Evolutionary conservation across 805 yeast genomes (phyloP).

Genomic region (Wickerhamiella kurtzmanii): DNA sequence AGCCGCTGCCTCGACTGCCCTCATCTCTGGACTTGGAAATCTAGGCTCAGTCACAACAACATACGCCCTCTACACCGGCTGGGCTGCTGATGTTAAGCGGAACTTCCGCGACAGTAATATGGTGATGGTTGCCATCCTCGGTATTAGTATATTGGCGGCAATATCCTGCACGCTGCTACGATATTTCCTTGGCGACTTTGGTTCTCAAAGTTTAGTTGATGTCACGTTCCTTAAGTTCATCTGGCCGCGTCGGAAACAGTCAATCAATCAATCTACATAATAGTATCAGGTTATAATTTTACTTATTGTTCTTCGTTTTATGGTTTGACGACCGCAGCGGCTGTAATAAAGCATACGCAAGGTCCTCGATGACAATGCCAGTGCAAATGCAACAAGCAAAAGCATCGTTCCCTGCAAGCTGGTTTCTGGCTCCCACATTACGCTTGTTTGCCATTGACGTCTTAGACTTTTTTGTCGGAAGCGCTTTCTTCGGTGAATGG

Average conservation of each 20-base stretch:
- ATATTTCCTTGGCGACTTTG: conserved; percentile 27
- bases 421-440: background rate
- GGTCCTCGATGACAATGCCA: background rate
- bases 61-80: conserved; percentile 72
- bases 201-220: conserved; percentile 11
- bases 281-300: too few species aligned
- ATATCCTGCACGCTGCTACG: conserved; percentile 25
- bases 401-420: background rate
- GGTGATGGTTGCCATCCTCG: conserved; percentile 70
- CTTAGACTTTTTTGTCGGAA: background rate
- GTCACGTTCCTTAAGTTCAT: conserved; percentile 16
- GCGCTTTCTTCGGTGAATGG: background rate
- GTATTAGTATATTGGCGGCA: conserved; percentile 51
- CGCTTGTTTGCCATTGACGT: background rate
- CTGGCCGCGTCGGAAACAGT: conserved; percentile 2
- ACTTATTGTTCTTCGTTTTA: too few species aligned
- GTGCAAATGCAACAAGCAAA: background rate
- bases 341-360: background rate
- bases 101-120: conserved; percentile 59
- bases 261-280: too few species aligned
- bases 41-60: conserved; percentile 77
- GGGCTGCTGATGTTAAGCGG: conserved; percentile 64
- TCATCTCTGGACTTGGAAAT: conserved; percentile 78
- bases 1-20: conserved; percentile 66
- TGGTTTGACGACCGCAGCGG: too few species aligned